Base-by-base conservation (phyloP, 768 basidiomycete genomes). In the Suillus brevipes region DNA sequence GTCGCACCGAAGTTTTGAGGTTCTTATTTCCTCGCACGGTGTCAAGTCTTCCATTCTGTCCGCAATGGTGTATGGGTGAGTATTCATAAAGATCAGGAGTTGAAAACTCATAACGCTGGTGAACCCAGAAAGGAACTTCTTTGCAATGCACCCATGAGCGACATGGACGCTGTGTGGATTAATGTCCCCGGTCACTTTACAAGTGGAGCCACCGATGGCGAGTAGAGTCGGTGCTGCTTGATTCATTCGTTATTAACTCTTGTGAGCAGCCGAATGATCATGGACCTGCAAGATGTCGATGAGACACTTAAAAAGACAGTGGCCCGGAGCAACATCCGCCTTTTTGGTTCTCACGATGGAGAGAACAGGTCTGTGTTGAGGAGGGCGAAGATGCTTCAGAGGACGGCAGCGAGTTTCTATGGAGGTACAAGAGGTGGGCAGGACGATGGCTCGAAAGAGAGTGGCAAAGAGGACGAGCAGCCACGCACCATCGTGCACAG, bases 61-160 rank as follows among this genome's bases (percentile, higher is more conserved):
- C n/a, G n/a, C n/a, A n/a, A n/a, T n/a, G n/a, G n/a, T n/a, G n/a
- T n/a, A n/a, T n/a, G n/a, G n/a, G n/a, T n/a, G n/a, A n/a, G n/a
- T n/a, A n/a, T n/a, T n/a, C n/a, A n/a, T n/a, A n/a, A n/a, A n/a
- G n/a, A n/a, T n/a, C n/a, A n/a, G n/a, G n/a, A n/a, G n/a, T n/a
- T n/a, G n/a, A n/a, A n/a, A n/a, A n/a, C n/a, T n/a, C n/a, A n/a
- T n/a, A n/a, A n/a, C n/a, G n/a, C n/a, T n/a, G n/a, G n/a, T n/a
- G n/a, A n/a, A n/a, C n/a, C 97, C 97, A 3, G 92, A 94, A 92
- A 91, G 76, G 96, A 92, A 74, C 74, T 94, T 47, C 79, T 97
- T 2, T 98, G 1, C 94, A n/a, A 99, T 75, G 97, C 97, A 16
- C 97, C 97, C 1, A 99, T 99, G 97, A 97, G 95, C 73, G 97